Conservation (phyloP, 2,329 filamentous ascomycete species). For the Bipolaris bicolor region DNA sequence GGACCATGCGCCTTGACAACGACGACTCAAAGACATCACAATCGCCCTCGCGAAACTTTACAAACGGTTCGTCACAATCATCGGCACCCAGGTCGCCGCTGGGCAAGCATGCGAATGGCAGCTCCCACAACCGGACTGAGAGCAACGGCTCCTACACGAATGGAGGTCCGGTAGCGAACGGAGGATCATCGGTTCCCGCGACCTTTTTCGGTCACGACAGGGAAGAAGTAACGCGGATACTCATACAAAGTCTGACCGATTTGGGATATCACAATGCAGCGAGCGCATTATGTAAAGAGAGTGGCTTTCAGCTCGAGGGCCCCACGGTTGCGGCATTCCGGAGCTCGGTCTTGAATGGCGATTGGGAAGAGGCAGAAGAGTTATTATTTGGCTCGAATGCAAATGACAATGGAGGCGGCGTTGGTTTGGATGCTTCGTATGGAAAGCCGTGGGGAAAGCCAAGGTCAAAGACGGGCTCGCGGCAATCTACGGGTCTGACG, state of each 20-base stretch:
- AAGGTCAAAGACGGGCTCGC: constrained; percentile 32
- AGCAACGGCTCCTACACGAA: constrained; percentile 55
- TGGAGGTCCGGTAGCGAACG: constrained; percentile 44
- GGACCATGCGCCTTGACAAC: constrained; percentile 53
- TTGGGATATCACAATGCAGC: constrained; percentile 85
- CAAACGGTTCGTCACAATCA: constrained; percentile 50
- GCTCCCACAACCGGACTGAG: constrained; percentile 47
- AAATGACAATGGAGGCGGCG: constrained; percentile 55
- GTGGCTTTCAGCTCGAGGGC: constrained; percentile 86
- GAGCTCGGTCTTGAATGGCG: constrained; percentile 76
- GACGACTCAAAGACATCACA: constrained; percentile 50
- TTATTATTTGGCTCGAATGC: constrained; percentile 67
- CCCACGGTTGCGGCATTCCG: constrained; percentile 86
- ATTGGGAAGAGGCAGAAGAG: constrained; percentile 84
- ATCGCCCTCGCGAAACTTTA: constrained; percentile 46
- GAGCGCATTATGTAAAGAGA: constrained; percentile 75
- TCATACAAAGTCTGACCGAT: constrained; percentile 89
- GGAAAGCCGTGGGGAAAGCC: constrained; percentile 44
- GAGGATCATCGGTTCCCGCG: constrained; percentile 39
- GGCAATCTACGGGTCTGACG: constrained; percentile 65
- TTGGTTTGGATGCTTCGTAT: constrained; percentile 43
- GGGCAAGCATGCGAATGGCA: constrained; percentile 51
- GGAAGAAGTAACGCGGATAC: constrained; percentile 88
- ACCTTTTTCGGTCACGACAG: constrained; percentile 84
- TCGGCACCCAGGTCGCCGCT: constrained; percentile 39